A percentile compares a stretch with the other conserved stretches of the same genome.
These are phyloP conservation scores for Gynandropsis gynandra DNA, from an alignment of 345 rosid species.

Conservation along the genomic window DNA sequence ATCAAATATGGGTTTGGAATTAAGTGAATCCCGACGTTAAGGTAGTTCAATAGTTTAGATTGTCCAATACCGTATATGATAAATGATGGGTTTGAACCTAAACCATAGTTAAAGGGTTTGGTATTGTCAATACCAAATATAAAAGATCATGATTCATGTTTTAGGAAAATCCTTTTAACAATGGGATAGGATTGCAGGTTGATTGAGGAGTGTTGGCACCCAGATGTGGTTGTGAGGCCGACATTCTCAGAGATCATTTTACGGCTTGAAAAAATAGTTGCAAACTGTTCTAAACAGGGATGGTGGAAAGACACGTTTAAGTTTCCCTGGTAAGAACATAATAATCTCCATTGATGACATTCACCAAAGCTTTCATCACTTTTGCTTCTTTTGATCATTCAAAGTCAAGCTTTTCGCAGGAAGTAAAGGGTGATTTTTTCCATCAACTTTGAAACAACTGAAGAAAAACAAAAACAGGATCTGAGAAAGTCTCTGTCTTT, in stretches of 20 bases:
- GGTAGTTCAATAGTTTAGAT: too few relatives aligned
- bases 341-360: neutral
- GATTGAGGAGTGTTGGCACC: constrained; percentile 89
- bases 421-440: constrained; percentile 17
- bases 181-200: too few relatives aligned
- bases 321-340: constrained; percentile 72
- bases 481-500: neutral
- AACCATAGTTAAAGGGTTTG: too few relatives aligned
- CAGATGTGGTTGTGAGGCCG: constrained; percentile 53
- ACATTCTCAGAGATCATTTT: constrained; percentile 73
- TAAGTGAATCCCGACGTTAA: too few relatives aligned
- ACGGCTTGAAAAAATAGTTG: constrained; percentile 61
- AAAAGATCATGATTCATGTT: too few relatives aligned
- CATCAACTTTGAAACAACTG: constrained; percentile 6
- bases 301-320: constrained; percentile 97
- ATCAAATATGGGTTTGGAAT: too few relatives aligned
- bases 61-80: too few relatives aligned
- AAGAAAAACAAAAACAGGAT: constrained; percentile 3
- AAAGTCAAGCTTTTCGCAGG: constrained; percentile 15
- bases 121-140: too few relatives aligned
- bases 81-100: too few relatives aligned
- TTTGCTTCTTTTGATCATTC: constrained; percentile 1
- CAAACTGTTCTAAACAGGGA: constrained; percentile 71
- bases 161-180: too few relatives aligned
- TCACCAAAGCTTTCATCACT: neutral